phyloP scores from a whole-genome alignment of 345 rosid genomes.

The Eucalyptus marginata region DNA sequence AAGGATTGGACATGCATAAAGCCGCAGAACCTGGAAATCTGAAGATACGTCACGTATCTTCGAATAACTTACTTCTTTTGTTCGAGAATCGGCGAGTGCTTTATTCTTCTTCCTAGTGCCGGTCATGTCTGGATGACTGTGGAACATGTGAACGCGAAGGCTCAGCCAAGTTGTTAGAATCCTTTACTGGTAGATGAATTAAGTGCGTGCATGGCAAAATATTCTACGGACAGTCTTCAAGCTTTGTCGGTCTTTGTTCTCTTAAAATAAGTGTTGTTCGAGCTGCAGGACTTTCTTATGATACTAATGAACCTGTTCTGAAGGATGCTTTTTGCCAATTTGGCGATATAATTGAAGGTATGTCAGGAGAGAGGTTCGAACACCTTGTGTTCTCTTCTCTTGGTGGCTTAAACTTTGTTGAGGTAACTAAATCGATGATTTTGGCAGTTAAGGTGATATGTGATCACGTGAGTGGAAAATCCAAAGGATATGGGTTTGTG shows the following conservation, averaged over 20 bases:
- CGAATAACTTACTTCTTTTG: not conserved
- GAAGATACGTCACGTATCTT: not conserved
- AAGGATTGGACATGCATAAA: not conserved
- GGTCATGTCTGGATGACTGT: not conserved
- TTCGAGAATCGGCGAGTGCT: not conserved
- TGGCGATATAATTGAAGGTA: constrained; percentile 51
- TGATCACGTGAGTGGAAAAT: constrained; percentile 52
- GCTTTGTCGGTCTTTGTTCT: not conserved
- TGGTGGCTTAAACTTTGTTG: not conserved
- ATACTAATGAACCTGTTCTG: constrained; percentile 56
- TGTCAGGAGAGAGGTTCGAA: not conserved
- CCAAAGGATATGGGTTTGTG: constrained; percentile 77
- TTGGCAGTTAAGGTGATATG: constrained; percentile 49
- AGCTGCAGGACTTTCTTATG: constrained; percentile 45
- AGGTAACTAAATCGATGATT: not conserved
- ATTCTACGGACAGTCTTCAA: not conserved
- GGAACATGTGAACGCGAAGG: not conserved
- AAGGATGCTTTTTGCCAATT: constrained; percentile 30
- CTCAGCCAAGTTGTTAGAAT: not conserved
- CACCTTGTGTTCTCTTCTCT: not conserved
- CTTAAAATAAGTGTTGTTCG: not conserved
- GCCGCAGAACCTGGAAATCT: not conserved
- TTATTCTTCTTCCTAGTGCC: not conserved
- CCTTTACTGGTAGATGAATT: not conserved
- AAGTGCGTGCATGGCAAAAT: not conserved